Base-by-base conservation (phyloP, 1,284 basidiomycete species). In the Trametes versicolor region DNA sequence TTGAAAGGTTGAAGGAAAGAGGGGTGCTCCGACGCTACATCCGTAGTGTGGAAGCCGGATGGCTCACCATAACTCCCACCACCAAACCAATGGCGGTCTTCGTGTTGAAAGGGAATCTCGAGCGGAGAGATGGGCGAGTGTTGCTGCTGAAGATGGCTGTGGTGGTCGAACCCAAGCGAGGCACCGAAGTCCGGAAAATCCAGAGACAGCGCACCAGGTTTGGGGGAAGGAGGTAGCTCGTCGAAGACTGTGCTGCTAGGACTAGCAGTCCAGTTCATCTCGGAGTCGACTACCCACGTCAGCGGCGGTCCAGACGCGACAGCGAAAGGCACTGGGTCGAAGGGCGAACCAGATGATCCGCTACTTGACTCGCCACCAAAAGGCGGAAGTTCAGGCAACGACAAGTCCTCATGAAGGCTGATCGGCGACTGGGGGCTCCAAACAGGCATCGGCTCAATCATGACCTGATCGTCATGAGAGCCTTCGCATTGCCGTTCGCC, bases 391-490 rank as follows among this genome's bases (percentile, higher is more conserved):
- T 63, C 61, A 9, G 27, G 36, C 34, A 63, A 36, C 12, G 65
- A 60, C 39, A 69, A 52, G 25, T 41, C 52, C 15, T 70, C 65
- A 47, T 66, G 37, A 43, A 73, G 65, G 52, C 66, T 70, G 57
- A 68, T 47, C 21, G 72, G 70, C 23, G 72, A 71, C 9, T 68
- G 64, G 10, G 62, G 65, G 43, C 58, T 60, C 72, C 72, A 71
- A 27, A 62, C 65, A 23, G 70, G 59, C n/a, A 60, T 68, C 29
- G 72, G 69, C 52, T 73, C 72, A n/a, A 73, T 67, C 67, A 64
- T 63, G 29, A 59, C 27, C 27, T 23, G 60, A 32, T 25, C 53
- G 13, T 27, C 62, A 55, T 57, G 60, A 56, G 54, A 60, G 52
- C 65, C 60, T n/a, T 58, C 63, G 17, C 48, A 13, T 29, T 62